Conservation (phyloP, 306 rosid species). For the Citrullus amarus region DNA sequence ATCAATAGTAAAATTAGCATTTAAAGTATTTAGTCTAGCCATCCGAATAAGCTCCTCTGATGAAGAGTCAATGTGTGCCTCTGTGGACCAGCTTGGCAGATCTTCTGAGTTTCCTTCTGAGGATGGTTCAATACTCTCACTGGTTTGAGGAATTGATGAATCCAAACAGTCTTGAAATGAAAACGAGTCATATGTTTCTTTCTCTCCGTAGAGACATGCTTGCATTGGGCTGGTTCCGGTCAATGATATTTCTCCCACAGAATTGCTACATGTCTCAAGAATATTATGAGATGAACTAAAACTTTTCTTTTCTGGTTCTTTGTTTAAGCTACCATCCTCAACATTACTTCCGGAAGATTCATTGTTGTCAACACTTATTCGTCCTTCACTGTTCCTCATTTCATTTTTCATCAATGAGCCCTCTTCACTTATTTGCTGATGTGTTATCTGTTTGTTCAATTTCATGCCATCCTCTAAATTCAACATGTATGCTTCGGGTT, state of each 20-base stretch:
- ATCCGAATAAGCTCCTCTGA: constrained; percentile 37
- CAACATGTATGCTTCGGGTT: constrained; percentile 29
- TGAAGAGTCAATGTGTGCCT: constrained; percentile 21
- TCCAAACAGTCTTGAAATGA: constrained; percentile 53
- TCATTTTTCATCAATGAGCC: constrained; percentile 20
- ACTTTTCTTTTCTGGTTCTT: constrained; percentile 38
- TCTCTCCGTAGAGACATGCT: constrained; percentile 20
- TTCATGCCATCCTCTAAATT: constrained; percentile 12
- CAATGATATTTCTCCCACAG: constrained; percentile 6
- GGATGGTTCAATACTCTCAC: constrained; percentile 49
- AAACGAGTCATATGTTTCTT: constrained; percentile 24
- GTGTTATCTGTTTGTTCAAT: constrained; percentile 29
- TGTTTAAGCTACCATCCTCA: constrained; percentile 19
- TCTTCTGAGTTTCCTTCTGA: constrained; percentile 65
- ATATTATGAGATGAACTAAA: constrained; percentile 24
- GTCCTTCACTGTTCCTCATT: constrained; percentile 18
- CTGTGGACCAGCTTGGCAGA: constrained; percentile 31
- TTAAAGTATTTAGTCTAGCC: constrained; percentile 30
- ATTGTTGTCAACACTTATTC: constrained; percentile 14
- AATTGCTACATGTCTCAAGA: constrained; percentile 5
- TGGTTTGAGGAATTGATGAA: constrained; percentile 39
- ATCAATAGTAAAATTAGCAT: constrained; percentile 1
- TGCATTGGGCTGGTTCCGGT: constrained; percentile 23
- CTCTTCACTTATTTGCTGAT: constrained; percentile 15
- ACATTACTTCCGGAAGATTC: constrained; percentile 20